These are phyloP conservation scores for Phytopythium mirpurense DNA, from an alignment of 352 stramenopile species.

Conservation along the genomic window DNA sequence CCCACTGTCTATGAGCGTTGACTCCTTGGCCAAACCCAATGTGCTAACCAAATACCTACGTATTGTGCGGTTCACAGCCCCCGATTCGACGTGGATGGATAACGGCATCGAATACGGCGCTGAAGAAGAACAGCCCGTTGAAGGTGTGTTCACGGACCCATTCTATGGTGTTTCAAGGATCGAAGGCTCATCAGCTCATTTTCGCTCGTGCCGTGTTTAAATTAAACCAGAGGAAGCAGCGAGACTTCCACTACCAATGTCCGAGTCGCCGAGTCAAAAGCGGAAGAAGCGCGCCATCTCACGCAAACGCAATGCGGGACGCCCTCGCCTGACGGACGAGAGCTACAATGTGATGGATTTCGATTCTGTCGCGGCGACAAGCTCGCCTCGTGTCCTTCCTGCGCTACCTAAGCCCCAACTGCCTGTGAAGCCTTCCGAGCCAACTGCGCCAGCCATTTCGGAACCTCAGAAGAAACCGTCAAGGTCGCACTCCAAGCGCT, in stretches of 20 bases:
- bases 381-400: neutral
- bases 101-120: neutral
- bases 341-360: constrained; percentile 7
- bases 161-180: too few relatives aligned
- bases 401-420: neutral
- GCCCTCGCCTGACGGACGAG: neutral
- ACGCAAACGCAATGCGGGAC: neutral
- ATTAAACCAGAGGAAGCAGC: neutral
- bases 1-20: too few relatives aligned
- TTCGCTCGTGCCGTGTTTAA: too few relatives aligned
- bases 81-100: neutral
- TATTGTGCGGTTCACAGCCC: neutral
- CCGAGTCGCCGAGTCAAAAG: neutral
- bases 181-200: too few relatives aligned
- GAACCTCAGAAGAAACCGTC: constrained; percentile 5
- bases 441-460: neutral
- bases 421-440: neutral
- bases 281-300: neutral
- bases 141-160: neutral
- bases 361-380: neutral
- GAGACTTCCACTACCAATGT: neutral
- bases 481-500: constrained; percentile 4
- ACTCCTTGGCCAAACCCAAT: neutral
- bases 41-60: neutral
- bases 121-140: neutral